Percentiles rank a stretch among this genome's conserved stretches.
Conservation (phyloP, 139 green algal genomes). For the Coelastrella sp. region DNA sequence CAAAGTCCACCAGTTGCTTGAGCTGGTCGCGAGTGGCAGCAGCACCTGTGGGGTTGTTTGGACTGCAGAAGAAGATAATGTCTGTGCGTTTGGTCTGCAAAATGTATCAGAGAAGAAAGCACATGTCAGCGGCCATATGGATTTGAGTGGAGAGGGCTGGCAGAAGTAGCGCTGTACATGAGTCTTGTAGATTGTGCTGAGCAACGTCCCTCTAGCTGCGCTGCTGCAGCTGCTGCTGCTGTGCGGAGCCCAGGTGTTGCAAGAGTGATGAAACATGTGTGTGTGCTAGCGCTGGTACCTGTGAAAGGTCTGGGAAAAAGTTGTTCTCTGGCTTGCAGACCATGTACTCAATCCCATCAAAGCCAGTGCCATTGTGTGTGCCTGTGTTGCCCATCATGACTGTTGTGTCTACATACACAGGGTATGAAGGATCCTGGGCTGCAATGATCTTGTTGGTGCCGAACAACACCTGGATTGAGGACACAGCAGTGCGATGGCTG, state of each 20-base stretch:
- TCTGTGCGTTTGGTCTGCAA: constrained; percentile 84
- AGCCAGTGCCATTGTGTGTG: constrained; percentile 83
- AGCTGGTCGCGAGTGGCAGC: constrained; percentile 94
- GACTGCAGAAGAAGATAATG: constrained; percentile 99
- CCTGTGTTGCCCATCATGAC: constrained; percentile 99
- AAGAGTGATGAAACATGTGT: not conserved
- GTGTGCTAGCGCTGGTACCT: not conserved
- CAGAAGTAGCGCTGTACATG: too few species aligned
- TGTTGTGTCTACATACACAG: constrained; percentile 98
- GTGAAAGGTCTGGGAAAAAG: constrained; percentile 95
- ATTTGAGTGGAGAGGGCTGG: not conserved
- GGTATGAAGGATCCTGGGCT: constrained; percentile 97
- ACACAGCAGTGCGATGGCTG: not conserved
- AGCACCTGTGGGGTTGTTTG: constrained; percentile 97
- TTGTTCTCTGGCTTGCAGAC: constrained; percentile 87
- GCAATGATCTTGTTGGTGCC: constrained; percentile 62
- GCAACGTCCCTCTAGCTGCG: too few species aligned
- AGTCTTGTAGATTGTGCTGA: too few species aligned
- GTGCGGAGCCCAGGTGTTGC: not conserved
- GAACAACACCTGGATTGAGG: constrained; percentile 82
- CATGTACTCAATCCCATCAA: constrained; percentile 96
- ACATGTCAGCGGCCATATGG: not conserved
- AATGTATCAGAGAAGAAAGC: not conserved
- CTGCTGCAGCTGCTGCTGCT: too few species aligned
- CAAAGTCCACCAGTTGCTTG: constrained; percentile 91